phyloP scores from a whole-genome alignment of 2,329 filamentous ascomycete species.

The Neonectria sp. region DNA sequence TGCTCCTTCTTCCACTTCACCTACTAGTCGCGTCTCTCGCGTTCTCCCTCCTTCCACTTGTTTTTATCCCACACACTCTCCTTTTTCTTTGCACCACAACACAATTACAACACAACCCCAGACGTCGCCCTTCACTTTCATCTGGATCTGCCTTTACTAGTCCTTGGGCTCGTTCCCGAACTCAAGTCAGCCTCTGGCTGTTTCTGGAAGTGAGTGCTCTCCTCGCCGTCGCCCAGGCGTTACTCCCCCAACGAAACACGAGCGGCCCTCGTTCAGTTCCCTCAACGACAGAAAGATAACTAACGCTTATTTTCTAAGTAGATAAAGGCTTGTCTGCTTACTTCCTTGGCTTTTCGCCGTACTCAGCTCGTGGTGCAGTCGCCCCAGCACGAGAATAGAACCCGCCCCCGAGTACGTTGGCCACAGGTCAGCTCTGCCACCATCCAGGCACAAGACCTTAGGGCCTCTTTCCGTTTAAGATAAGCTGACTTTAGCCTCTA shows the following conservation, averaged over 20 bases:
- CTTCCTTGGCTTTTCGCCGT: not conserved
- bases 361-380: not conserved
- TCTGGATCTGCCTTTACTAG: not conserved
- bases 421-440: not conserved
- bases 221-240: not conserved
- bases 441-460: not conserved
- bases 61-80: not conserved
- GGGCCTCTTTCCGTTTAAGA: not conserved
- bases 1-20: not conserved
- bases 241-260: not conserved
- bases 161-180: not conserved
- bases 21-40: conserved; percentile 1
- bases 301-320: not conserved
- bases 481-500: not conserved
- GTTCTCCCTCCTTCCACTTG: conserved; percentile 13
- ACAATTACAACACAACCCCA: not conserved
- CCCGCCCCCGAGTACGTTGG: not conserved
- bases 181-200: not conserved
- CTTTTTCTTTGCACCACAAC: not conserved
- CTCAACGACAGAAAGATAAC: not conserved
- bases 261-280: not conserved
- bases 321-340: not conserved
- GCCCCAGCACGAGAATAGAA: not conserved
- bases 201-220: not conserved
- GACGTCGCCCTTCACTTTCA: not conserved